Percentiles rank a stretch among this genome's conserved stretches.
These are phyloP conservation scores for Cercophora newfieldiana DNA, from an alignment of 495 filamentous ascomycete genomes.

Conservation along the genomic window DNA sequence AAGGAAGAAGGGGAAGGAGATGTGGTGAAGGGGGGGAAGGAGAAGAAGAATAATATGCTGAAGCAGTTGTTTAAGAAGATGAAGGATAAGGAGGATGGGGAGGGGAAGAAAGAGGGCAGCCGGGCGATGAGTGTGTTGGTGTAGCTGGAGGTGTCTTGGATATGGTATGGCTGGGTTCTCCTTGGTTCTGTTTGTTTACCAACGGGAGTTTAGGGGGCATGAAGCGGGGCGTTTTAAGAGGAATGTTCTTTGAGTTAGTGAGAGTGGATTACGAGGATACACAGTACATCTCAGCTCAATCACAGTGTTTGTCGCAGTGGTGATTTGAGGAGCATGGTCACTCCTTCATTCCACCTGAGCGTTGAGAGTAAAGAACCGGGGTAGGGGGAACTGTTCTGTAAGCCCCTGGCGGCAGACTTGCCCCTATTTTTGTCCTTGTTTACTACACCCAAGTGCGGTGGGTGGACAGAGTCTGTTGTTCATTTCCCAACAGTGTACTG, in stretches of 20 bases:
- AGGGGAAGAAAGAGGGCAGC: conserved; percentile 21
- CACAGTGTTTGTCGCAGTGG: too few relatives aligned
- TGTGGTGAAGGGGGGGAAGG: conserved; percentile 14
- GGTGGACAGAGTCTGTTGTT: too few relatives aligned
- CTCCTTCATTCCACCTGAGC: too few relatives aligned
- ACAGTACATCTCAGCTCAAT: neutral
- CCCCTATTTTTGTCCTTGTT: too few relatives aligned
- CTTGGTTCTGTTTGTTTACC: neutral
- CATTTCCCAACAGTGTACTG: too few relatives aligned
- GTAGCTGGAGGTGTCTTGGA: neutral
- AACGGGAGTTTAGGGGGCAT: neutral
- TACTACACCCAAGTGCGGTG: too few relatives aligned
- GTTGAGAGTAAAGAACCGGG: too few relatives aligned
- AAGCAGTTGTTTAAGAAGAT: conserved; percentile 52
- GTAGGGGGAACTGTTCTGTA: too few relatives aligned
- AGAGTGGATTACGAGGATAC: neutral
- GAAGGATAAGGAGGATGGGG: conserved; percentile 44
- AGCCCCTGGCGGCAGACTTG: too few relatives aligned
- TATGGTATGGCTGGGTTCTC: neutral
- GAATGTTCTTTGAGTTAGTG: neutral
- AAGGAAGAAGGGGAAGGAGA: conserved; percentile 36
- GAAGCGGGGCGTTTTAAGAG: neutral
- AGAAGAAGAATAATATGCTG: conserved; percentile 52
- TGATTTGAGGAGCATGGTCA: too few relatives aligned
- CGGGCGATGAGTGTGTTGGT: conserved; percentile 14